Conservation (phyloP, 305 asterid genomes). For the Fraxinus greggii region DNA sequence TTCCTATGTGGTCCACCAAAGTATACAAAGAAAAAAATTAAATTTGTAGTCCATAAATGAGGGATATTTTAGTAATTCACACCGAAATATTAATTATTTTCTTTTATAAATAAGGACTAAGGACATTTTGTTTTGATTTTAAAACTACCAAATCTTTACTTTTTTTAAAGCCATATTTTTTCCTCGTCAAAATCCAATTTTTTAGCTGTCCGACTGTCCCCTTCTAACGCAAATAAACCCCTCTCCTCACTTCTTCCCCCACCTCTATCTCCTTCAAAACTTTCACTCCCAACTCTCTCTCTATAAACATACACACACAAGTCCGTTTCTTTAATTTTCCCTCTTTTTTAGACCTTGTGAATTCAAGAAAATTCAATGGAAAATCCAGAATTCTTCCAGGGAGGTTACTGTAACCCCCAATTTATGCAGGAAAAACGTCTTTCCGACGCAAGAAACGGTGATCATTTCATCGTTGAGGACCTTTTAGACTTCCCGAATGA, state of each 20-base stretch:
- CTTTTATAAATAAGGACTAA: background rate
- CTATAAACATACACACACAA: constrained; percentile 21
- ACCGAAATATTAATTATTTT: background rate
- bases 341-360: background rate
- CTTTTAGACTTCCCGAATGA: constrained; percentile 75
- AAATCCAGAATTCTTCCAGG: constrained; percentile 47
- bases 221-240: constrained; percentile 75
- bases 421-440: constrained; percentile 38
- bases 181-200: constrained; percentile 69
- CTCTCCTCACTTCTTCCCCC: constrained; percentile 42
- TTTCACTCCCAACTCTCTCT: constrained; percentile 29
- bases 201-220: constrained; percentile 60
- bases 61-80: constrained; percentile 20
- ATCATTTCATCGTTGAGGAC: constrained; percentile 68
- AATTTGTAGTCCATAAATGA: background rate
- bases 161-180: constrained; percentile 60
- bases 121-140: background rate
- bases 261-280: constrained; percentile 36
- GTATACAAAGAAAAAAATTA: background rate
- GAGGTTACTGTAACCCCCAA: constrained; percentile 36
- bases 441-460: constrained; percentile 40
- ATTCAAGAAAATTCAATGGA: constrained; percentile 42
- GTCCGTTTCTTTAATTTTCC: background rate
- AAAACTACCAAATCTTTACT: constrained; percentile 29
- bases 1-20: constrained; percentile 51